These are phyloP conservation scores for Pseudofabraea citricarpa DNA, from an alignment of 2,329 filamentous ascomycete species.

Conservation along the genomic window DNA sequence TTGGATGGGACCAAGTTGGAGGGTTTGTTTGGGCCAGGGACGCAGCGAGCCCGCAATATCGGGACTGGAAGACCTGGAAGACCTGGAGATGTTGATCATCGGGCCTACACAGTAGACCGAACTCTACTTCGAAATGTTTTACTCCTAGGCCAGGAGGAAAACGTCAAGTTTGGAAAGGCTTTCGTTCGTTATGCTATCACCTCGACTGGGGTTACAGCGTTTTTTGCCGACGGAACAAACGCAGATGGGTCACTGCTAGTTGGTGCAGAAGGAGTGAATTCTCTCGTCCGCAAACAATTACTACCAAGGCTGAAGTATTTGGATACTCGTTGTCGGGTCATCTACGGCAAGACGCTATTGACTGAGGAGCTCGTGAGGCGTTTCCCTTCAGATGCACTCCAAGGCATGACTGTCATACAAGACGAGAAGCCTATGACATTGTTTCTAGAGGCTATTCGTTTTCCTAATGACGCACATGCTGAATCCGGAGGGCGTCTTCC, in stretches of 20 bases:
- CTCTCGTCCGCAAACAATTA: slow-evolving; percentile 29
- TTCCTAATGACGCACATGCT: slow-evolving; percentile 7
- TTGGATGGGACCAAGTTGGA: slow-evolving; percentile 5
- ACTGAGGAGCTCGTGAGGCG: slow-evolving; percentile 18
- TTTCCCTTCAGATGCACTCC: slow-evolving; percentile 13
- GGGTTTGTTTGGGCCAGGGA: not conserved
- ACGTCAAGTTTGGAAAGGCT: slow-evolving; percentile 28
- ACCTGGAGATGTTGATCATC: slow-evolving; percentile 8
- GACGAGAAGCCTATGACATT: slow-evolving; percentile 14
- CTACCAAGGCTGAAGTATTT: slow-evolving; percentile 30
- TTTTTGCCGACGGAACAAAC: slow-evolving; percentile 28
- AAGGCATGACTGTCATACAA: slow-evolving; percentile 22
- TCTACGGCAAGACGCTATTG: slow-evolving; percentile 36
- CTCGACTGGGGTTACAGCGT: slow-evolving; percentile 14
- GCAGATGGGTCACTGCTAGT: slow-evolving; percentile 28
- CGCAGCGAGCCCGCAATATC: slow-evolving; percentile 3
- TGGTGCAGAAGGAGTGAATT: slow-evolving; percentile 32
- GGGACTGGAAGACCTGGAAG: slow-evolving; percentile 5
- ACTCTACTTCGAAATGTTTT: slow-evolving; percentile 29
- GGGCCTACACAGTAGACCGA: slow-evolving; percentile 27
- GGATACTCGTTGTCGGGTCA: slow-evolving; percentile 32
- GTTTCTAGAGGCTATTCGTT: slow-evolving; percentile 22
- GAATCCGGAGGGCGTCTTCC: slow-evolving; percentile 3
- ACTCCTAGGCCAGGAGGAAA: slow-evolving; percentile 23
- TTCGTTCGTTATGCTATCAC: slow-evolving; percentile 16